phyloP scores from a whole-genome alignment of 2,329 filamentous ascomycete species.

The Aureobasidium lini region DNA sequence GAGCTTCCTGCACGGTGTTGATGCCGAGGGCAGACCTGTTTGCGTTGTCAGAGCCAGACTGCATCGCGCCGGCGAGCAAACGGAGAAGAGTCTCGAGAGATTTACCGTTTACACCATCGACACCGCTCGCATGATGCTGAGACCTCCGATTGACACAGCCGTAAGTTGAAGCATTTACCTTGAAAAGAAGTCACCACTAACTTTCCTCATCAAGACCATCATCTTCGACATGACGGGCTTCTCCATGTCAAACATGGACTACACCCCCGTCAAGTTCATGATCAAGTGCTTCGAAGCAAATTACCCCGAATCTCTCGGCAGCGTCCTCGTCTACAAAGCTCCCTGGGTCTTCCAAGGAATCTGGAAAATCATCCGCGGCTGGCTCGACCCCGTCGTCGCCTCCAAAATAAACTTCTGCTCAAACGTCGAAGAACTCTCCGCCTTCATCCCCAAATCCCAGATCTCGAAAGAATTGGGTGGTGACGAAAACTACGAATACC shows the following conservation, averaged over 20 bases:
- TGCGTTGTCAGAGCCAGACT: conserved; percentile 77
- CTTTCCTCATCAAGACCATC: conserved; percentile 55
- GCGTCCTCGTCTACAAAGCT: conserved; percentile 88
- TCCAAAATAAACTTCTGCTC: conserved; percentile 91
- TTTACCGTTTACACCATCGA: conserved; percentile 95
- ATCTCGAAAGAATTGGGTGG: conserved; percentile 82
- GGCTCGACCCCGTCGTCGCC: conserved; percentile 95
- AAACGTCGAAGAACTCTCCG: conserved; percentile 66
- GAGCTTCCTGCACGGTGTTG: conserved; percentile 80
- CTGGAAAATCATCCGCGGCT: conserved; percentile 90
- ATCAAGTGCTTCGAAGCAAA: conserved; percentile 99
- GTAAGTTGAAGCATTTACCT: conserved; percentile 47
- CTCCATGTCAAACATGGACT: conserved; percentile 68
- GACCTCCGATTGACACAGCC: conserved; percentile 78
- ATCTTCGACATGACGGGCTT: conserved; percentile 64
- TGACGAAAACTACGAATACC: conserved; percentile 75
- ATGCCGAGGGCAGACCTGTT: conserved; percentile 78
- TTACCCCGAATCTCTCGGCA: conserved; percentile 86
- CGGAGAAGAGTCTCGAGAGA: conserved; percentile 70
- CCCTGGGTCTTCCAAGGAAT: conserved; percentile 98
- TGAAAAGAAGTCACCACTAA: not conserved
- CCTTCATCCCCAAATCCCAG: conserved; percentile 62
- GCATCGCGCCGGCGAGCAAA: conserved; percentile 76
- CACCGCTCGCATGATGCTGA: conserved; percentile 76
- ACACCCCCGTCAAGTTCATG: conserved; percentile 96